Evolutionary conservation across 257 asterid genomes (phyloP), one percentile per base, ranked within the genome.

Genomic region (Jasminum sambac): DNA sequence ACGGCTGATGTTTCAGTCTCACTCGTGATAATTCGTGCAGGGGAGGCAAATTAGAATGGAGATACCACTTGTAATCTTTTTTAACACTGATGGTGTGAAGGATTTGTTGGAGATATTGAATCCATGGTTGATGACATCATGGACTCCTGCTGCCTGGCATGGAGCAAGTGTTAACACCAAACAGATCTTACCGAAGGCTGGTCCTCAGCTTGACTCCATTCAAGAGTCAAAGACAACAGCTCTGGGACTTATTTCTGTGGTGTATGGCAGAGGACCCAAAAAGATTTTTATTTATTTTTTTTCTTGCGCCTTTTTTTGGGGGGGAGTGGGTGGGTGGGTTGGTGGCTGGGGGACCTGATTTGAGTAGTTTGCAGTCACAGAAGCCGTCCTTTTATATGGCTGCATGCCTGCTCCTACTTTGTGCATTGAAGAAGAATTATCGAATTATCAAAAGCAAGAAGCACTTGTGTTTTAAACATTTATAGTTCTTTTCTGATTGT

Each of bases 401-500:
- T 55, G 36, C 34, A 9, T 23, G 16, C 16, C n/a, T 55, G 62
- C n/a, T 9, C 62, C 62, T 55, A 55, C 36, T 23, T 23, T 23
- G 36, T 23, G 30, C 34, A 26, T 21, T 4, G 16, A 26, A 46
- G 30, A 6, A 43, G 48, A 50, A 44, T 43, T 50, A 55, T 55
- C 36, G 21, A 55, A 11, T 55, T 23, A 55, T 21, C 24, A 34
- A 44, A 12, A 67, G 5, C 12, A 30, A 24, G 37, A 14, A 17
- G 21, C 30, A 24, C n/a, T 43, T 67, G 43, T 67, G 36, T 36
- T 39, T 25, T 67, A 26, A 12, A n/a, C 24, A 41, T 24, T 41
- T 66, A 23, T 40, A 50, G 21, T 9, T 21, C 72, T 73, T 25
- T 72, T 44, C 83, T 88, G 52, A 79, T 70, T 64, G 68, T 66